Evolutionary conservation across 2,329 filamentous ascomycete species (phyloP), one percentile per base, ranked within the genome.

Genomic region (Hymenoscyphus albidus): DNA sequence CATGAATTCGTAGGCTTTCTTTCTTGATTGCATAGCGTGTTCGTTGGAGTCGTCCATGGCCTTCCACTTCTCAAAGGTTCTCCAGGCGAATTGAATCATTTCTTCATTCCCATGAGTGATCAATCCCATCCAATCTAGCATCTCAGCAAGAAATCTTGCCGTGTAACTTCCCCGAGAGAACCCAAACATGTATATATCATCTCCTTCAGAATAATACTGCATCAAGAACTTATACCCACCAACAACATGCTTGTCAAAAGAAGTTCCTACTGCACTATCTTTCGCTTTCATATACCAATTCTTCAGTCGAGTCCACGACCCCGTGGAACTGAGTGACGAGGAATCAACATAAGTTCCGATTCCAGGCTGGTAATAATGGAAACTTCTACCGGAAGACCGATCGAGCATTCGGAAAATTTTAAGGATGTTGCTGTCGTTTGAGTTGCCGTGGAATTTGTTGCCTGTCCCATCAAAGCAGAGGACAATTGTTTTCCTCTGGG

Each of bases 31-130:
- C 35, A 76, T 75, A 1, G 76, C 78, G 6, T 77, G 74, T 6
- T 72, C 75, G 5, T 70, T 66, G 31, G 44, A 38, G 42, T 38
- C 77, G 71, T 0, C 80, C 78, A 9, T 81, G 77, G 7, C 83
- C 72, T 91, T 88, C 88, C 88, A 92, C 73, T 88, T 86, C 7
- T 88, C 84, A 72, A 92, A 93, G 0, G 89, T 88, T 74, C 90
- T 93, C 90, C 91, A 95, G 0, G 90, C 91, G 74, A 96, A 96
- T 4, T 84, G 82, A 60, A 92, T 87, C 87, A 95, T 89, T 70
- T 95, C 92, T 73, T 96, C 92, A 71, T 96, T 96, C 6, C 91
- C 92, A 64, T 90, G 88, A 9, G 88, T 89, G 16, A 96, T 80
- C 0, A 96, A 80, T 1, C 92, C 92, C 63, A 95, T 87, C 70